Conservation (phyloP, 768 basidiomycete genomes). For the Termitomyces bulborhizus region DNA sequence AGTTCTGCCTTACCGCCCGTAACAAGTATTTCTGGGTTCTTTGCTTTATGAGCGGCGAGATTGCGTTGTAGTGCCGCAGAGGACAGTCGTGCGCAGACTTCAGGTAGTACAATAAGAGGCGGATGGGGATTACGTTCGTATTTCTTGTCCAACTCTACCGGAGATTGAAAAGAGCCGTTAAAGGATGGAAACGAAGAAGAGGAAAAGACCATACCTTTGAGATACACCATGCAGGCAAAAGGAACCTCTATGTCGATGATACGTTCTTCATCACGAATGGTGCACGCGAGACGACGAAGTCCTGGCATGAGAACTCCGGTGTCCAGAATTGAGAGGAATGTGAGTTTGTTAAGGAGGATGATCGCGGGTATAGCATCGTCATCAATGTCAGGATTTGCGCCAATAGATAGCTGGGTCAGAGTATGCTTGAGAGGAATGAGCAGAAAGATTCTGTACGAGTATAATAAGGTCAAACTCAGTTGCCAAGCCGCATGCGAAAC, state of each 20-base stretch:
- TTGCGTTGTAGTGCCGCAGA: constrained; percentile 46
- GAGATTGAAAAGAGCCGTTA: neutral
- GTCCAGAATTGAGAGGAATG: constrained; percentile 44
- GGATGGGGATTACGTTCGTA: constrained; percentile 42
- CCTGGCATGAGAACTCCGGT: constrained; percentile 55
- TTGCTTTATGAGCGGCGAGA: constrained; percentile 45
- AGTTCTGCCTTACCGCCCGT: constrained; percentile 28
- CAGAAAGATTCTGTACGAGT: constrained; percentile 41
- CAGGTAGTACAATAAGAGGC: constrained; percentile 43
- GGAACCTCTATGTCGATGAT: constrained; percentile 51
- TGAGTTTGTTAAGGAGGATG: constrained; percentile 38
- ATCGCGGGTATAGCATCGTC: constrained; percentile 55
- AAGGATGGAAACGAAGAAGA: neutral
- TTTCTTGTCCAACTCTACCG: constrained; percentile 35
- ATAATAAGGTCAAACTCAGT: constrained; percentile 2
- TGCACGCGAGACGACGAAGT: constrained; percentile 35
- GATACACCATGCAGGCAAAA: constrained; percentile 41
- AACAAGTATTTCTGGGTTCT: constrained; percentile 24
- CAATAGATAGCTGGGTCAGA: constrained; percentile 45
- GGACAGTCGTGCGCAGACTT: constrained; percentile 35
- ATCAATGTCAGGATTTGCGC: constrained; percentile 45
- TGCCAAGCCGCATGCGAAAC: constrained; percentile 12
- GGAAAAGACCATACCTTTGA: constrained; percentile 36
- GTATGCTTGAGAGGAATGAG: constrained; percentile 50
- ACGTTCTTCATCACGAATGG: constrained; percentile 28